Base-by-base conservation (phyloP, 495 filamentous ascomycete genomes). In the Oleoguttula mirabilis region DNA sequence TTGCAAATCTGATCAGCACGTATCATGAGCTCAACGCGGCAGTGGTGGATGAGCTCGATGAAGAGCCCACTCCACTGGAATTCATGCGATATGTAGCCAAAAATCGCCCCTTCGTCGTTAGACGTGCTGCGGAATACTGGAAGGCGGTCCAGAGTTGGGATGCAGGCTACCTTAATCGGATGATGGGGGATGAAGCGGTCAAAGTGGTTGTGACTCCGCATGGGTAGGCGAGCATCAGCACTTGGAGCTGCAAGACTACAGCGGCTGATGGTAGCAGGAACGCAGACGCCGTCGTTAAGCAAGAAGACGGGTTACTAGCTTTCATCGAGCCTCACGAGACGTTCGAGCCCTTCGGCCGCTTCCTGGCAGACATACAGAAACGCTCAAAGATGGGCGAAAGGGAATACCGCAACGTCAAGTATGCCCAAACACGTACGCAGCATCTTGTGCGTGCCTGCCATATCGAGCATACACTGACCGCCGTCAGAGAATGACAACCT, bases 401-500 rank as follows among this genome's bases (percentile, higher is more conserved):
- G 16, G 16, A 10, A 36, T 21, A 19, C 30, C 28, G 42, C 15
- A 39, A 41, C 30, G 43, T 66, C 24, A 63, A 57, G 43, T 72
- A 72, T 52, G 60, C 66, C 3, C 69, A 72, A 62, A 66, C 68
- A 31, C 68, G n/a, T n/a, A n/a, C n/a, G n/a, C n/a, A n/a, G n/a
- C n/a, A n/a, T n/a, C n/a, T n/a, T n/a, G 65, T 67, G 50, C 38
- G 59, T 43, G 20, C 10, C 7, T 21, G 32, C 17, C 21, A 12
- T 10, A 32, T 10, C 10, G 12, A 10, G 6, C 7, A 4, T 28
- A 22, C 34, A 76, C n/a, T n/a, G n/a, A n/a, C n/a, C n/a, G n/a
- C n/a, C n/a, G n/a, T n/a, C n/a, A n/a, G n/a, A 88, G 64, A 84
- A 88, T 53, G 76, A 85, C 55, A 88, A 87, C 54, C 67, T 88